Evolutionary conservation across 2,329 filamentous ascomycete species (phyloP).

Genomic region (Chrysoporthe puriensis): DNA sequence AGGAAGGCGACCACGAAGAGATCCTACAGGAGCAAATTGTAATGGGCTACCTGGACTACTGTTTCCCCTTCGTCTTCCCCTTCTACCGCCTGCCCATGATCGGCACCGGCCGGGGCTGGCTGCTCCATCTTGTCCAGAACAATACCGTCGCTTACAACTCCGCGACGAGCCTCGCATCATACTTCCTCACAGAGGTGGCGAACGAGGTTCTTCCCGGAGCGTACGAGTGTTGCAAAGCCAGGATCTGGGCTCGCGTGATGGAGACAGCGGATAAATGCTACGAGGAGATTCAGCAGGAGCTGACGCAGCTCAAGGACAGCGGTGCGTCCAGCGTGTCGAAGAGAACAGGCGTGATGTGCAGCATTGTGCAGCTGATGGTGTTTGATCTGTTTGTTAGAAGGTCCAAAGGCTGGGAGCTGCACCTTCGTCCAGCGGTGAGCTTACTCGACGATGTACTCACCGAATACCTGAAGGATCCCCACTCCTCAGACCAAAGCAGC

Average conservation of each 20-base stretch:
- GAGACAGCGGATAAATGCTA: neutral
- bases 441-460: neutral
- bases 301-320: neutral
- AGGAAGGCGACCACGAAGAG: neutral
- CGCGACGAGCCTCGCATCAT: conserved; percentile 32
- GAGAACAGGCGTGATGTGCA: conserved; percentile 40
- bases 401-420: conserved; percentile 47
- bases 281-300: neutral
- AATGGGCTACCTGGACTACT: conserved; percentile 34
- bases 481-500: neutral
- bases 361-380: conserved; percentile 47
- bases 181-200: conserved; percentile 28
- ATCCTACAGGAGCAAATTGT: neutral
- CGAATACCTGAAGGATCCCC: neutral
- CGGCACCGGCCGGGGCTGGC: conserved; percentile 29
- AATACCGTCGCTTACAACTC: conserved; percentile 32
- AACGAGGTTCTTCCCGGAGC: neutral
- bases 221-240: neutral
- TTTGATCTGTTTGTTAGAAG: conserved; percentile 43
- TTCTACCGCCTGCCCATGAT: conserved; percentile 32
- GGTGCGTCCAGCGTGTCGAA: conserved; percentile 30
- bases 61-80: conserved; percentile 34
- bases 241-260: neutral
- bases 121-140: conserved; percentile 30
- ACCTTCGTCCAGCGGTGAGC: conserved; percentile 37